Conservation (phyloP, 257 asterid species). For the Forsythia viridissima region DNA sequence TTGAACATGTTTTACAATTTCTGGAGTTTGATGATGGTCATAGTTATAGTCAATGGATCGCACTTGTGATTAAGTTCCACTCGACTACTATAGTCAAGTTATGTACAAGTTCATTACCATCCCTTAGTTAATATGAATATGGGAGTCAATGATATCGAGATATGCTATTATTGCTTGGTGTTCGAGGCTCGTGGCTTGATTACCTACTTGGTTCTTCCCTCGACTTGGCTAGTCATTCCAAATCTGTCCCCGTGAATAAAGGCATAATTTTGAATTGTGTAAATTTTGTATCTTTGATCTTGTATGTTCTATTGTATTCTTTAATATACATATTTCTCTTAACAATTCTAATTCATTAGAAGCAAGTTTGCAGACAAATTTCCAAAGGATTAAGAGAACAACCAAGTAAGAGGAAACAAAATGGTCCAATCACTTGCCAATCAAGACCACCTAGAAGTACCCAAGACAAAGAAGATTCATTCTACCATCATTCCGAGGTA, state of each 20-base stretch:
- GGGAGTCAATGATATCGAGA: not conserved
- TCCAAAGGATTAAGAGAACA: not conserved
- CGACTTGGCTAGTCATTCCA: too few relatives aligned
- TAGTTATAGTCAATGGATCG: not conserved
- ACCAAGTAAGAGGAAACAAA: not conserved
- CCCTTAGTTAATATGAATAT: too few relatives aligned
- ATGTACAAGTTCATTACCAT: too few relatives aligned
- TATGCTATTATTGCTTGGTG: not conserved
- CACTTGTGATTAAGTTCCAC: not conserved
- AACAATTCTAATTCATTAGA: not conserved
- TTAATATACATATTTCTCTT: not conserved
- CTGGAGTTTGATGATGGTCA: not conserved
- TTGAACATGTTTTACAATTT: too few relatives aligned
- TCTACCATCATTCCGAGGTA: not conserved
- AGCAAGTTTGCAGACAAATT: not conserved
- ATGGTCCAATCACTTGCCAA: not conserved
- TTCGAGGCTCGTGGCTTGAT: not conserved
- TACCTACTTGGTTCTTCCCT: too few relatives aligned
- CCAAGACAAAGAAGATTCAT: not conserved
- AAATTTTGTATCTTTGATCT: not conserved
- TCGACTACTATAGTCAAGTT: too few relatives aligned
- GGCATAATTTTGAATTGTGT: not conserved
- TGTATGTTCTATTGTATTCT: too few relatives aligned
- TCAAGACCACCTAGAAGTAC: not conserved
- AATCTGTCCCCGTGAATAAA: not conserved